Conservation (phyloP, 73 alveolate genomes). For the Tetrahymena malaccensis region DNA sequence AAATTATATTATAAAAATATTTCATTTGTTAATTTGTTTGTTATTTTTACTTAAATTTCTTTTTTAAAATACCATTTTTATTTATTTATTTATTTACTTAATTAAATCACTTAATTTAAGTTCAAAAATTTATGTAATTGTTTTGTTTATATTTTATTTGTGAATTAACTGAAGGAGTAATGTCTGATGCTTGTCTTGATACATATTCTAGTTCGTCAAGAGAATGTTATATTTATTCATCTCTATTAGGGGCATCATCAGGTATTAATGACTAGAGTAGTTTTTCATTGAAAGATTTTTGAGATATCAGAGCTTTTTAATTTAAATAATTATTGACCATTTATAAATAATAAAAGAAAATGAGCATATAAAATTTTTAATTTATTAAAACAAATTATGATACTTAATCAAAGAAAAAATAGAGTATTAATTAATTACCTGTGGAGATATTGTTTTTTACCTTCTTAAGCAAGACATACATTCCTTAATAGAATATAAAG, state of each 20-base stretch:
- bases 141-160: background rate
- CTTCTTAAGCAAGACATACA: background rate
- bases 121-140: background rate
- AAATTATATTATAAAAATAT: too few relatives aligned
- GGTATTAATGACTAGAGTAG: background rate
- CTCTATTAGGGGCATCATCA: background rate
- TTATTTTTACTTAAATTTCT: background rate
- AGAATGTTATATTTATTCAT: background rate
- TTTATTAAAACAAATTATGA: too few relatives aligned
- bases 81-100: background rate
- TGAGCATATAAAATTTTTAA: too few relatives aligned
- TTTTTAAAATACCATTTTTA: background rate
- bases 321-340: background rate
- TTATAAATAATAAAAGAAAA: background rate
- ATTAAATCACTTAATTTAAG: background rate
- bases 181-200: background rate
- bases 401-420: background rate
- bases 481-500: background rate
- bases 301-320: background rate
- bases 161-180: background rate
- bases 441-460: background rate
- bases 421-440: background rate
- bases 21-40: background rate
- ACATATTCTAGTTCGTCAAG: background rate
- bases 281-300: background rate